Evolutionary conservation across 2,329 filamentous ascomycete species (phyloP), one percentile per base, ranked within the genome.

Genomic region (Lachnum nothofagi): DNA sequence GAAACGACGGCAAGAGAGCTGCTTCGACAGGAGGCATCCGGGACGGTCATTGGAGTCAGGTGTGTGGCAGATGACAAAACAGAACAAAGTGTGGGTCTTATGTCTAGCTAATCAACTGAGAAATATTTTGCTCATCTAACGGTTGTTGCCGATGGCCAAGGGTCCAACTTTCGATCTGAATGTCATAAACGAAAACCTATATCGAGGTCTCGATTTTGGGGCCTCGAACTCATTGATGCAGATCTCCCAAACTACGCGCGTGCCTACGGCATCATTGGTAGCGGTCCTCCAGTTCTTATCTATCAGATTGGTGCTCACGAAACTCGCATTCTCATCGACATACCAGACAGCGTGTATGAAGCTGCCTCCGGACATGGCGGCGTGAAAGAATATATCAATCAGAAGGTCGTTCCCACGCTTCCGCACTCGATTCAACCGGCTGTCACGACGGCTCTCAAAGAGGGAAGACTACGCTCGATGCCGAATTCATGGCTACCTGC

Each of bases 281-380:
- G 39, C 29, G 40, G 40, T 8, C 34, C 44, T 19, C 52, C 52
- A 9, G 16, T 54, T 16, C 16, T 52, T 10, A 37, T 54, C 19
- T 54, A 54, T 29, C 52, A 52, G 25, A 54, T 54, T 33, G 52
- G 48, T 9, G n/a, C 35, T 22, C 41, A 27, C 19, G 48, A 54
- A 14, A 46, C 49, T 20, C 44, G 49, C 8, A 49, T 49, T 9
- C 29, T 54, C 24, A 44, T 54, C 22, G 49, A 52, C 29, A 37
- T 54, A 12, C 52, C 48, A 4, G 42, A 48, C 22, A 25, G 25
- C 14, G 19, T 49, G 10, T 25, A 44, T 12, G 19, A 25, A 29
- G 24, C 25, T 9, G 31, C 10, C 27, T 39, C 33, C 5, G 12
- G 20, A 25, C 33, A 24, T 34, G 43, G 34, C 4, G 43, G 47